phyloP scores from a whole-genome alignment of 805 yeast genomes.

The Wickerhamomyces alni region DNA sequence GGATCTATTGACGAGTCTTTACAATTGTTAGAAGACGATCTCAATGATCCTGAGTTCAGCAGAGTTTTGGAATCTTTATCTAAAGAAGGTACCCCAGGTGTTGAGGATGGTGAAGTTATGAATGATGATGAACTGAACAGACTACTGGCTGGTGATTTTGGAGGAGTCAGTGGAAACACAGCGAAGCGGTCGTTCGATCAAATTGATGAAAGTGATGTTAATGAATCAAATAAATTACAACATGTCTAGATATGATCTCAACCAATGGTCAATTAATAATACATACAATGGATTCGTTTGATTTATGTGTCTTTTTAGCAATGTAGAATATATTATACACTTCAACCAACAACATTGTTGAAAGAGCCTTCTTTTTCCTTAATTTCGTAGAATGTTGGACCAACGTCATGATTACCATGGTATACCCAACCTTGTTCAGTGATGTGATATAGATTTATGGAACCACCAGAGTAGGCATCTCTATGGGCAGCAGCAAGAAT shows the following conservation, averaged over 20 bases:
- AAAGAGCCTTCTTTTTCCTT: slow-evolving; percentile 86
- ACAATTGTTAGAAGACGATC: slow-evolving; percentile 8
- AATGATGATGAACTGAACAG: slow-evolving; percentile 23
- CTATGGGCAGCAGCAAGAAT: slow-evolving; percentile 97
- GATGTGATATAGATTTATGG: slow-evolving; percentile 88
- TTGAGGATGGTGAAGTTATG: slow-evolving; percentile 11
- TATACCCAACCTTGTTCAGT: slow-evolving; percentile 91
- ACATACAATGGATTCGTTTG: too few relatives aligned
- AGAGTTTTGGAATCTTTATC: slow-evolving; percentile 22
- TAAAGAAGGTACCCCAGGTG: slow-evolving; percentile 23
- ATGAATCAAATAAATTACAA: slow-evolving; percentile 1
- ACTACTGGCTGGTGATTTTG: slow-evolving; percentile 17
- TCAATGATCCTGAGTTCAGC: slow-evolving; percentile 22
- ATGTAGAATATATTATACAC: not conserved
- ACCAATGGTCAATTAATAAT: too few relatives aligned
- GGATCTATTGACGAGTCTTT: slow-evolving; percentile 1
- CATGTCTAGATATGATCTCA: not conserved
- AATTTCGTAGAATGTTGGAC: slow-evolving; percentile 84
- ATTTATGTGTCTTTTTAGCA: not conserved
- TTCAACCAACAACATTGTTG: slow-evolving; percentile 59
- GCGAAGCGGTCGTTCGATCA: slow-evolving; percentile 8
- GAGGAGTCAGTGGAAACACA: not conserved
- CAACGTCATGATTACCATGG: slow-evolving; percentile 94
- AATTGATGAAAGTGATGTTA: slow-evolving; percentile 3
- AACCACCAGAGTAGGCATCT: slow-evolving; percentile 98